Base-by-base conservation (phyloP, 306 rosid genomes). In the Biancaea sappan region DNA sequence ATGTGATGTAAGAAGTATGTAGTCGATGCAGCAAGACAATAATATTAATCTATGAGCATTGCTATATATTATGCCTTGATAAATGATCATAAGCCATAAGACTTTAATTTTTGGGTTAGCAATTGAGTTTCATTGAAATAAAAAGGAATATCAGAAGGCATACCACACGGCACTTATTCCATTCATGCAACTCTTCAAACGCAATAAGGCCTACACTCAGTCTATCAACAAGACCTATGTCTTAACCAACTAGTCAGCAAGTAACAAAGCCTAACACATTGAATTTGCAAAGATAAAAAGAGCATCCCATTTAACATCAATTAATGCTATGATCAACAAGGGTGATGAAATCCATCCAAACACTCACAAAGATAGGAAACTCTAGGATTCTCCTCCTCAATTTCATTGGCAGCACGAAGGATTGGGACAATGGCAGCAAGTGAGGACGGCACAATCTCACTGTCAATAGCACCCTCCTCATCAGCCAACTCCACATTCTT, bases 361-460 rank as follows among this genome's bases (percentile, higher is more conserved):
- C 25, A 73, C 90, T 84, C 85, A 95, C 99, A 95, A 74, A 95
- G 98, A 77, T 95, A 90, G 2, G 98, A 98, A 72, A 92, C 98
- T 78, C 99, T 88, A 3, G 86, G 85, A 63, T 92, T 92, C 1
- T 86, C 82, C 32, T 19, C 58, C 68, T 90, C 91, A 68, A 95
- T 87, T 70, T 95, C 99, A 60, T 88, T 82, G 50, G 99, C 99
- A 5, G 91, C 96, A 12, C 99, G 86, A 57, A 95, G 92, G 62
- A 92, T 88, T 5, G 99, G 99, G 15, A 83, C 91, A 71, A 95
- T 78, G 29, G 71, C 41, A 14, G 90, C 84, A 44, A 95, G 93
- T 2, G 92, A 85, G 7, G 97, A 84, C 4, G 99, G 98, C 15
- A 92, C 96, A 34, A 78, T 77, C 80, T 84, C 92, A 74, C 88